Conservation (phyloP, 768 basidiomycete genomes). For the Leccinellum luteum region DNA sequence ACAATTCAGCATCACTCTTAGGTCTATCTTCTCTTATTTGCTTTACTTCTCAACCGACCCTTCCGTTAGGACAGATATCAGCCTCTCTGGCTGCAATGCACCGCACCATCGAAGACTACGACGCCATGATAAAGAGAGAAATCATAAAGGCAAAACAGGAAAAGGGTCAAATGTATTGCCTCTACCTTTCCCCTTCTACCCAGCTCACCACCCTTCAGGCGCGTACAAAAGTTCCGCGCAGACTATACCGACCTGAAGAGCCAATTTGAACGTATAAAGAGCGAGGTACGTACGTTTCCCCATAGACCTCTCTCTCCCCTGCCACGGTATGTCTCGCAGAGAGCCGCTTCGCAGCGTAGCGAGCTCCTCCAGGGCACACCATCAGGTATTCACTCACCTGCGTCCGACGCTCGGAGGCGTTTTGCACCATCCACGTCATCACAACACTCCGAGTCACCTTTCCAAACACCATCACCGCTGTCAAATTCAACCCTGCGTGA, state of each 20-base stretch:
- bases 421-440: slow-evolving; percentile 47
- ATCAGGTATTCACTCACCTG: slow-evolving; percentile 34
- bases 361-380: slow-evolving; percentile 58
- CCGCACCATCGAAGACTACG: slow-evolving; percentile 94
- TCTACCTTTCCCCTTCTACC: not conserved
- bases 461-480: slow-evolving; percentile 58
- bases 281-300: slow-evolving; percentile 36
- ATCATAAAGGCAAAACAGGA: slow-evolving; percentile 96
- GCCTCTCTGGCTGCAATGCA: slow-evolving; percentile 96
- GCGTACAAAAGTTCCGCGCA: slow-evolving; percentile 85
- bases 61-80: slow-evolving; percentile 85
- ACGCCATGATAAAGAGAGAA: slow-evolving; percentile 94
- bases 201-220: slow-evolving; percentile 46
- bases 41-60: slow-evolving; percentile 7
- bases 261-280: slow-evolving; percentile 80
- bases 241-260: slow-evolving; percentile 82
- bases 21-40: slow-evolving; percentile 49
- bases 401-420: slow-evolving; percentile 61
- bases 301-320: not conserved
- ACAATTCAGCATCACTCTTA: slow-evolving; percentile 75
- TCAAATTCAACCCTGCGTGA: slow-evolving; percentile 60
- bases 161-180: slow-evolving; percentile 83
- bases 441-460: slow-evolving; percentile 85
- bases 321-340: slow-evolving; percentile 37
- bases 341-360: slow-evolving; percentile 54